phyloP scores from a whole-genome alignment of 768 basidiomycete species.

The Heimioporus sp. region DNA sequence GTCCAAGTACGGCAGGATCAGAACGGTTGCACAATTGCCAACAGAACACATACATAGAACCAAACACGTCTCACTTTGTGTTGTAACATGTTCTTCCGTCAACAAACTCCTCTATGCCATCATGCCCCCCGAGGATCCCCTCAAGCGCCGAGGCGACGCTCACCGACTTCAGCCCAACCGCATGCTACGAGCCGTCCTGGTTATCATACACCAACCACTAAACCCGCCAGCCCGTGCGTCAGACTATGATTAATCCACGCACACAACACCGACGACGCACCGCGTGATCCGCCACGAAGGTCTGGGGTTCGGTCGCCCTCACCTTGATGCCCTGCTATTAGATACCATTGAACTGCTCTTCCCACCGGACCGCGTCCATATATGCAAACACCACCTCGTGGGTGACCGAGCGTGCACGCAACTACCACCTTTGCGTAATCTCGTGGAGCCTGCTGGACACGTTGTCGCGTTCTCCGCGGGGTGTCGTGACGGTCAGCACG shows the following conservation, averaged over 20 bases:
- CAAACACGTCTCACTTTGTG: too few species aligned
- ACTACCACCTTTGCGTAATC: conserved; percentile 61
- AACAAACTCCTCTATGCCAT: too few species aligned
- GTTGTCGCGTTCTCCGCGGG: conserved; percentile 32
- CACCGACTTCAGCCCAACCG: conserved; percentile 52
- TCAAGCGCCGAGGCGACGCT: conserved; percentile 72
- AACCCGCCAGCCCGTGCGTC: too few species aligned
- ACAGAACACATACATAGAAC: too few species aligned
- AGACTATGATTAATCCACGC: too few species aligned
- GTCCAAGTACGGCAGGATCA: too few species aligned
- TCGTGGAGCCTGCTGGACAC: conserved; percentile 49
- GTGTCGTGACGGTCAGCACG: conserved; percentile 70
- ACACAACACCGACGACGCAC: too few species aligned
- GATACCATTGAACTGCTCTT: conserved; percentile 87
- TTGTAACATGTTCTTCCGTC: too few species aligned
- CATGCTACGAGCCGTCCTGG: conserved; percentile 50
- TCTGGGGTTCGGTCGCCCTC: conserved; percentile 26
- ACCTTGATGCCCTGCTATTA: conserved; percentile 72
- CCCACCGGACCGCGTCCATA: conserved; percentile 88
- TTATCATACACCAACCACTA: conserved; percentile 80
- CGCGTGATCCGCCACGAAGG: too few species aligned
- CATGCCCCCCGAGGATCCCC: conserved; percentile 56
- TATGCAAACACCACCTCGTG: conserved; percentile 78
- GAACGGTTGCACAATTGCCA: too few species aligned
- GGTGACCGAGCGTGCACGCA: conserved; percentile 11